phyloP scores from a whole-genome alignment of 495 filamentous ascomycete species.

The Hypomontagnella monticulosa region DNA sequence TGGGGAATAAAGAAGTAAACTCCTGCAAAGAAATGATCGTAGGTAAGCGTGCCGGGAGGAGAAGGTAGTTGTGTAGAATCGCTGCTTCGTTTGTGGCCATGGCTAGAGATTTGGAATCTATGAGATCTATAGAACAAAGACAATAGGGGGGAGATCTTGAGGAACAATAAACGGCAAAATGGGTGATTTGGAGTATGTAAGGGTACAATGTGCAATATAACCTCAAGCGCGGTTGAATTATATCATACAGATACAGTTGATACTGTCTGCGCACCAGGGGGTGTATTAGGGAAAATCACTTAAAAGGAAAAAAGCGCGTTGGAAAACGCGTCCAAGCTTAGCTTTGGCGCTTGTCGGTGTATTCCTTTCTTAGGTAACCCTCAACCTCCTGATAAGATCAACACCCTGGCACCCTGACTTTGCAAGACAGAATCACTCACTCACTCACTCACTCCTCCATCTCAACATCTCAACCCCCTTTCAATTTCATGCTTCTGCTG shows the following conservation, averaged over 20 bases:
- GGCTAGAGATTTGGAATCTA: slow-evolving; percentile 5
- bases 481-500: no score
- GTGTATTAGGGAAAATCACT: slow-evolving; percentile 26
- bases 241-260: neutral
- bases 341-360: neutral
- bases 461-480: no score
- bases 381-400: slow-evolving; percentile 10
- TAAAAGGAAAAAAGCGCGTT: slow-evolving; percentile 36
- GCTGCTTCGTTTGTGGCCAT: slow-evolving; percentile 78
- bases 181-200: neutral
- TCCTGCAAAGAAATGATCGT: slow-evolving; percentile 75
- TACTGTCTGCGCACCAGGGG: slow-evolving; percentile 14
- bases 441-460: no score
- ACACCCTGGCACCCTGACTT: neutral
- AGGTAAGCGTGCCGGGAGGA: slow-evolving; percentile 76
- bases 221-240: slow-evolving; percentile 3
- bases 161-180: neutral
- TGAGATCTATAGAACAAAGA: neutral
- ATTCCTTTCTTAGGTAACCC: neutral
- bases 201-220: neutral
- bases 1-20: slow-evolving; percentile 81
- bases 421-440: neutral
- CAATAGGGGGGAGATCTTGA: neutral
- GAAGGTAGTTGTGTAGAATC: slow-evolving; percentile 80
- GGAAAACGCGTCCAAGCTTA: slow-evolving; percentile 39